phyloP scores from a whole-genome alignment of 2,329 filamentous ascomycete species.

The Nemania serpens region DNA sequence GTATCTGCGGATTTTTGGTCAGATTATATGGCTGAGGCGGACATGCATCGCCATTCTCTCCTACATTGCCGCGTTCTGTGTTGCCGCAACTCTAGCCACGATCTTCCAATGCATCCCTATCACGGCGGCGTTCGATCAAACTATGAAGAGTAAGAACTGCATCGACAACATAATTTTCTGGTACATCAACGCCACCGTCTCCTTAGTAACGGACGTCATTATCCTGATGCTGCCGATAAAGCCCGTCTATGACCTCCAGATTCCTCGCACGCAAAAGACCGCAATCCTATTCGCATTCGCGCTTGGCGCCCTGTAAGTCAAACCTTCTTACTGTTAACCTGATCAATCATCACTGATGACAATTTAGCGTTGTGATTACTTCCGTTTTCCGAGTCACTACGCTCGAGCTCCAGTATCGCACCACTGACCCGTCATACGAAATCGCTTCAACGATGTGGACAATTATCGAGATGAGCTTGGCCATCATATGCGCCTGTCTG shows the following conservation, averaged over 20 bases:
- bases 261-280: constrained; percentile 45
- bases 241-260: constrained; percentile 45
- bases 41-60: constrained; percentile 34
- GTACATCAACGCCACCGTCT: constrained; percentile 49
- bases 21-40: constrained; percentile 39
- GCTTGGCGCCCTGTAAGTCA: constrained; percentile 47
- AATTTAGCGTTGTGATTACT: constrained; percentile 38
- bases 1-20: constrained; percentile 41
- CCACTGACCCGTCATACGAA: constrained; percentile 39
- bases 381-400: constrained; percentile 47
- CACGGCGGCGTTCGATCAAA: constrained; percentile 38
- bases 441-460: constrained; percentile 45
- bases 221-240: constrained; percentile 49
- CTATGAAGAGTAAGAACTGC: constrained; percentile 36
- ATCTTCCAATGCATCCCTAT: constrained; percentile 43
- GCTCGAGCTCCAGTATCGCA: constrained; percentile 41
- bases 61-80: constrained; percentile 35
- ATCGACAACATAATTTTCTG: constrained; percentile 47
- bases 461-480: constrained; percentile 46
- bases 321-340: background rate
- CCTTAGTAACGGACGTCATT: constrained; percentile 48
- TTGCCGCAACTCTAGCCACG: constrained; percentile 37
- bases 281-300: constrained; percentile 48
- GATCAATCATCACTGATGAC: background rate
- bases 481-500: constrained; percentile 45